phyloP scores from a whole-genome alignment of 2,329 filamentous ascomycete genomes.

The Epichloe scottii region DNA sequence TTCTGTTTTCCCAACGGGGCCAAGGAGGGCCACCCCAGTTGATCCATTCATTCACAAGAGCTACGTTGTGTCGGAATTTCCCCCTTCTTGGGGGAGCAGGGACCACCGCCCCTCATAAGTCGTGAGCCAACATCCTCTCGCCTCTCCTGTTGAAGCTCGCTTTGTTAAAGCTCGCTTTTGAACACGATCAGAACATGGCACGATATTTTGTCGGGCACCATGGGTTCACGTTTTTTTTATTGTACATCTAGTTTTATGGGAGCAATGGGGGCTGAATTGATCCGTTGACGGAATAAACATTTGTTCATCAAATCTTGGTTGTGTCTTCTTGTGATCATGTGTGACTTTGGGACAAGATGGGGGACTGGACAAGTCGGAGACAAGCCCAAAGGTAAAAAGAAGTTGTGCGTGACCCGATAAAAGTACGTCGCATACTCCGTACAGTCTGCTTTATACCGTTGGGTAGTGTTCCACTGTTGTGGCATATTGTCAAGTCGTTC shows the following conservation, averaged over 20 bases:
- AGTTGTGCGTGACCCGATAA: no score
- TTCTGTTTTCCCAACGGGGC: no score
- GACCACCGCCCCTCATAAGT: neutral
- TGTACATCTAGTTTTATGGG: conserved; percentile 15
- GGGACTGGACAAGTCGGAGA: neutral
- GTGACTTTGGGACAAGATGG: neutral
- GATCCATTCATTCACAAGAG: no score
- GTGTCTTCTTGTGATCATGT: neutral
- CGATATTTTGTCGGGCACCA: conserved; percentile 1
- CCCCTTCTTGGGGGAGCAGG: no score
- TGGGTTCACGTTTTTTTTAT: conserved; percentile 8
- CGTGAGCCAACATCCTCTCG: no score
- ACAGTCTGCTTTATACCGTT: no score
- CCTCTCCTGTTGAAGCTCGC: neutral
- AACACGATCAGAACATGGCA: neutral
- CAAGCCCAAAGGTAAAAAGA: neutral
- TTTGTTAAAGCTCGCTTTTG: neutral
- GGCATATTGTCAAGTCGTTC: no score
- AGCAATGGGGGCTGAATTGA: conserved; percentile 7
- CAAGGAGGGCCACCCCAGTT: no score
- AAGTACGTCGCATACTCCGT: neutral
- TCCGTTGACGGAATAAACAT: conserved; percentile 8
- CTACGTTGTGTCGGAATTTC: no score
- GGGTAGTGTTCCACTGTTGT: no score
- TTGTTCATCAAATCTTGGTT: conserved; percentile 2